Evolutionary conservation across 176 grass and related monocot genomes (phyloP).

Genomic region (maize (Zea mays)): DNA sequence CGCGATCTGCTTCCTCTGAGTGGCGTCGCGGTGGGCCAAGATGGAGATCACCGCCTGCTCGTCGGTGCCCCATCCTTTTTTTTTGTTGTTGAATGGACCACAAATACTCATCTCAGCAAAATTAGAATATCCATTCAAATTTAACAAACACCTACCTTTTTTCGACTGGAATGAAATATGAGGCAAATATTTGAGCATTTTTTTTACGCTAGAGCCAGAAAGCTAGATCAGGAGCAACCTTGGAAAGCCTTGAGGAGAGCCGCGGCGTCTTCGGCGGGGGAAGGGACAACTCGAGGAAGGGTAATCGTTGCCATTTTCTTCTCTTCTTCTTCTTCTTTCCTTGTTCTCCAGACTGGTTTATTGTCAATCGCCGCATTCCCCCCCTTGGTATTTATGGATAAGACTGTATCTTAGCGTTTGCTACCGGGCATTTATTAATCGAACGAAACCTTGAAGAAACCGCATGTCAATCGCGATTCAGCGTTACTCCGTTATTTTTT

Average conservation of each 20-base stretch:
- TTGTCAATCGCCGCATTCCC: neutral
- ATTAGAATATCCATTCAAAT: too few species aligned
- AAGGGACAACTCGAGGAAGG: conserved; percentile 57
- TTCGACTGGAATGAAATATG: neutral
- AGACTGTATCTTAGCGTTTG: neutral
- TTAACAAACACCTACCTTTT: too few species aligned
- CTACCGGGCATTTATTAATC: neutral
- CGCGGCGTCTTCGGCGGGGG: conserved; percentile 68
- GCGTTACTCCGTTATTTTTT: neutral
- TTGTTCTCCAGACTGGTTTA: neutral
- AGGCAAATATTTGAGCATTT: neutral
- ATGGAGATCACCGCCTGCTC: conserved; percentile 70
- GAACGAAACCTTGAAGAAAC: neutral
- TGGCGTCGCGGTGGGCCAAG: conserved; percentile 63
- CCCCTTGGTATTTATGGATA: conserved; percentile 28
- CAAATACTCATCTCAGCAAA: neutral
- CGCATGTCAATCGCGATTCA: neutral
- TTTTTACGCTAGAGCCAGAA: neutral
- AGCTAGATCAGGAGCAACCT: too few species aligned
- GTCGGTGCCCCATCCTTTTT: conserved; percentile 72
- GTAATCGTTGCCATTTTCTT: conserved; percentile 33
- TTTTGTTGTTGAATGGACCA: conserved; percentile 27
- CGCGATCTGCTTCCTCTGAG: conserved; percentile 67
- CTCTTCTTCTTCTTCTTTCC: neutral
- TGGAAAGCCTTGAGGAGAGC: conserved; percentile 51